Evolutionary conservation across 73 alveolate genomes (phyloP).

Genomic region (Loxodes magnus): DNA sequence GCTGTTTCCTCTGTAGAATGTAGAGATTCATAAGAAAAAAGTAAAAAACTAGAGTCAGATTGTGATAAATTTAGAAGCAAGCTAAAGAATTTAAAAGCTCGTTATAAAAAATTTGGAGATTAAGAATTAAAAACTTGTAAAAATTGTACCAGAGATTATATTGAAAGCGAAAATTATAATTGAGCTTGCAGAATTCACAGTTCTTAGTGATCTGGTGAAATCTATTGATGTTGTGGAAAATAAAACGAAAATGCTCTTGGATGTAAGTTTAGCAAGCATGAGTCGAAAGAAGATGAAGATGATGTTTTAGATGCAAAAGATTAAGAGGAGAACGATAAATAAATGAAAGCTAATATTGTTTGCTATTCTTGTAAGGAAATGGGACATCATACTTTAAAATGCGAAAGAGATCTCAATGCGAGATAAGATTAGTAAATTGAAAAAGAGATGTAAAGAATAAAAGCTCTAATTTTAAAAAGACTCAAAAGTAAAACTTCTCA

Average conservation of each 20-base stretch:
- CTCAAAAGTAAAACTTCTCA: too few relatives aligned
- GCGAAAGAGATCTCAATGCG: conserved; percentile 32
- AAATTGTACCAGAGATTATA: conserved; percentile 33
- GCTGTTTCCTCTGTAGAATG: too few relatives aligned
- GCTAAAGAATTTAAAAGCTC: too few relatives aligned
- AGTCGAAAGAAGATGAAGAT: conserved; percentile 45
- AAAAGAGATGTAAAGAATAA: conserved; percentile 11
- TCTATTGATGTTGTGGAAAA: conserved; percentile 79
- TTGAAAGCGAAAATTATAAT: conserved; percentile 54
- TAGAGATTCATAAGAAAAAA: too few relatives aligned
- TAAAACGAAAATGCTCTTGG: conserved; percentile 43
- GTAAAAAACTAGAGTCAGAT: too few relatives aligned
- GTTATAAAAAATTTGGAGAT: too few relatives aligned
- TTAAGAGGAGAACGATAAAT: too few relatives aligned
- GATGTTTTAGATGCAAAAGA: too few relatives aligned
- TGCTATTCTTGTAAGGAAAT: conserved; percentile 33
- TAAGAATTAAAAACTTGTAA: conserved; percentile 31
- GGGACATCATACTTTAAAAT: conserved; percentile 23
- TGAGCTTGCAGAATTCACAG: conserved; percentile 57
- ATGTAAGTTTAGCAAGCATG: conserved; percentile 46
- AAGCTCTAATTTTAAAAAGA: too few relatives aligned
- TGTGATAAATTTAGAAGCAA: too few relatives aligned
- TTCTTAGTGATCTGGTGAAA: conserved; percentile 53
- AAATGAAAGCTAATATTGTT: too few relatives aligned
- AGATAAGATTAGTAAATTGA: conserved; percentile 3